Evolutionary conservation across 2,329 filamentous ascomycete species (phyloP).

Genomic region (Nemania diffusa): DNA sequence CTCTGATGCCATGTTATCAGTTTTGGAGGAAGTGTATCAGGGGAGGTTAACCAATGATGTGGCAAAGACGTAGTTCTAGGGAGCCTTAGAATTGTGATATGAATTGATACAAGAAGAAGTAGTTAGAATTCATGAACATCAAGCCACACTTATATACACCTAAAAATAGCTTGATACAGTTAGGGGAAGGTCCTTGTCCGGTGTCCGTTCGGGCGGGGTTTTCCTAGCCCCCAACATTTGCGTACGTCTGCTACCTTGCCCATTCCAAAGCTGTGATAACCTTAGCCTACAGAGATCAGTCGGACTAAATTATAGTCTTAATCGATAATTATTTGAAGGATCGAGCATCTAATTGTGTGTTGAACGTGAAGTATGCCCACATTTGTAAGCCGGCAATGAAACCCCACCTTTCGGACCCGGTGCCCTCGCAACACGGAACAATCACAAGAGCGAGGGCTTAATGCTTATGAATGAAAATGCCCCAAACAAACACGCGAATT

Average conservation of each 20-base stretch:
- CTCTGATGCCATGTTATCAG: slow-evolving; percentile 32
- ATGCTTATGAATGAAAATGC: background rate
- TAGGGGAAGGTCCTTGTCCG: background rate
- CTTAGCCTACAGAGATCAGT: background rate
- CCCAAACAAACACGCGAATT: background rate
- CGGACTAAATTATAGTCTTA: background rate
- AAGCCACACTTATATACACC: slow-evolving; percentile 15
- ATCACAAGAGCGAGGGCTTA: slow-evolving; percentile 22
- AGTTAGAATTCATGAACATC: background rate
- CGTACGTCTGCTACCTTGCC: background rate
- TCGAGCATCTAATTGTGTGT: background rate
- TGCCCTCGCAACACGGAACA: slow-evolving; percentile 25
- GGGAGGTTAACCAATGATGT: background rate
- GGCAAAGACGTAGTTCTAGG: background rate
- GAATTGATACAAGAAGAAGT: background rate
- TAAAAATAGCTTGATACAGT: background rate
- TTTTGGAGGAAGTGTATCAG: background rate
- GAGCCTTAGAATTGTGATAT: background rate
- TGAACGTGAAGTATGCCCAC: background rate
- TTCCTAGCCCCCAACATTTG: background rate
- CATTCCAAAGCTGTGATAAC: background rate
- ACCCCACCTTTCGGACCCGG: slow-evolving; percentile 8
- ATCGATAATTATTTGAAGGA: background rate
- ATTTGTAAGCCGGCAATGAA: background rate
- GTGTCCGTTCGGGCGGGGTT: slow-evolving; percentile 22